phyloP scores from a whole-genome alignment of 2,329 filamentous ascomycete genomes.

The Sclerotinia sclerotiorum region DNA sequence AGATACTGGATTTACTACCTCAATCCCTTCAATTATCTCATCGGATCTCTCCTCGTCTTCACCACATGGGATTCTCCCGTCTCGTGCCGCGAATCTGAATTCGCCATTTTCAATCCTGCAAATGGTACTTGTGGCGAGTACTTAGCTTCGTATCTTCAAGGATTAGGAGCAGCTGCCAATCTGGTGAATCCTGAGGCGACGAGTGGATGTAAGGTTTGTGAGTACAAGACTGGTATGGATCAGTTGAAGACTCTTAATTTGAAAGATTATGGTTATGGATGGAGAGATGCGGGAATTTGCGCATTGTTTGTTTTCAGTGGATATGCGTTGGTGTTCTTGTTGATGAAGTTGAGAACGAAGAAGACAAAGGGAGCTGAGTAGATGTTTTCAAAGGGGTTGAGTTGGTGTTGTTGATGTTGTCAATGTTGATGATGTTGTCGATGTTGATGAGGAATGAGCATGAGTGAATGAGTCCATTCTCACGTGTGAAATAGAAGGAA shows the following conservation, averaged over 20 bases:
- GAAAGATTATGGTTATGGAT: conserved; percentile 60
- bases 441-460: too few species aligned
- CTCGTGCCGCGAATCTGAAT: conserved; percentile 49
- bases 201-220: conserved; percentile 58
- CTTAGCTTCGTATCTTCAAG: conserved; percentile 51
- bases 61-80: conserved; percentile 50
- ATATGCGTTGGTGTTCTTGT: conserved; percentile 47
- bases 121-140: conserved; percentile 61
- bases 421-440: too few species aligned
- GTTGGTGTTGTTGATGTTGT: too few species aligned
- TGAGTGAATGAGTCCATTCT: background rate
- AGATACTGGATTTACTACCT: conserved; percentile 51
- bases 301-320: conserved; percentile 46
- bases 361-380: conserved; percentile 46
- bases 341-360: conserved; percentile 52
- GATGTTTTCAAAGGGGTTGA: background rate
- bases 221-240: conserved; percentile 57
- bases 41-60: conserved; percentile 56
- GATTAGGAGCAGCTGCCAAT: conserved; percentile 49
- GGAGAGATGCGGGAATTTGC: conserved; percentile 60
- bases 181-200: conserved; percentile 61
- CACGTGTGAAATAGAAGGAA: background rate
- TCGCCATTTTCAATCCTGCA: conserved; percentile 45
- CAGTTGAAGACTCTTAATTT: conserved; percentile 62
- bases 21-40: conserved; percentile 62